Conservation (phyloP, 805 yeast genomes). For the Metschnikowia orientalis region DNA sequence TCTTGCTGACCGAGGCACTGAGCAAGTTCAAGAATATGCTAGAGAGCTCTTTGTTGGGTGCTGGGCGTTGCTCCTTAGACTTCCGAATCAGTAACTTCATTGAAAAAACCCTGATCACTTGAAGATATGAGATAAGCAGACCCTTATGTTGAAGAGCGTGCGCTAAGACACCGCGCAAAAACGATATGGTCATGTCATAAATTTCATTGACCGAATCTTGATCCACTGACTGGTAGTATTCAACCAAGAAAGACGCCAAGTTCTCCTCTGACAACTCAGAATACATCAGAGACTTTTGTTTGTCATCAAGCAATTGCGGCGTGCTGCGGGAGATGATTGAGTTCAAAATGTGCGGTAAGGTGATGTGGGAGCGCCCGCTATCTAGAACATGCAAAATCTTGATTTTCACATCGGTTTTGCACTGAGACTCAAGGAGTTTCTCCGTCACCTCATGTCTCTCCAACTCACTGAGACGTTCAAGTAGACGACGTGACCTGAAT, state of each 20-base stretch:
- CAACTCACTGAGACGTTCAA: conserved; percentile 58
- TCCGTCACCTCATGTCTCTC: conserved; percentile 76
- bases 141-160: conserved; percentile 45
- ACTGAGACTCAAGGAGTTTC: conserved; percentile 46
- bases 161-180: conserved; percentile 54
- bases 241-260: conserved; percentile 50
- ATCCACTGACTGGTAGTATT: conserved; percentile 63
- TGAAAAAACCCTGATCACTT: conserved; percentile 48
- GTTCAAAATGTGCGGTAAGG: conserved; percentile 63
- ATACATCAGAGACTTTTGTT: conserved; percentile 43
- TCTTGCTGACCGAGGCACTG: conserved; percentile 11
- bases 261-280: conserved; percentile 43
- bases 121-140: conserved; percentile 51
- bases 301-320: conserved; percentile 28
- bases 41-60: conserved; percentile 42
- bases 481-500: conserved; percentile 59
- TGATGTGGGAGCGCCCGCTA: conserved; percentile 73
- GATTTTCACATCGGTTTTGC: conserved; percentile 24
- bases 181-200: conserved; percentile 55
- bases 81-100: conserved; percentile 54
- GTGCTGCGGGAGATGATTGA: conserved; percentile 47
- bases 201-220: conserved; percentile 77
- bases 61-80: conserved; percentile 42
- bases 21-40: conserved; percentile 34
- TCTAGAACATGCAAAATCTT: conserved; percentile 75